phyloP scores from a whole-genome alignment of 257 asterid genomes.

The Primulina tabacum region DNA sequence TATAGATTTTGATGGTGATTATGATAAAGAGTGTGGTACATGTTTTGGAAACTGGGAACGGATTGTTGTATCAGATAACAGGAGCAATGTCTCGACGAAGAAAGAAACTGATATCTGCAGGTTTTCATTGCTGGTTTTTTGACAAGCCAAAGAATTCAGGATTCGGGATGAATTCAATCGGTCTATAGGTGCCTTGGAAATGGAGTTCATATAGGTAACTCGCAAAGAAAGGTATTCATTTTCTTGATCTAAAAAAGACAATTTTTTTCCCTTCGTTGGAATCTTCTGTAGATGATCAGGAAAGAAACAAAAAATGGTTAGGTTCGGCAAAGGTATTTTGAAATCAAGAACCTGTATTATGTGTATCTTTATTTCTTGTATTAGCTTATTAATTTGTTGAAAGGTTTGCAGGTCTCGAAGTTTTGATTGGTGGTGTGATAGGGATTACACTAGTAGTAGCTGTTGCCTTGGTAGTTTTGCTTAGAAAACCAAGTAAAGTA shows the following conservation, averaged over 20 bases:
- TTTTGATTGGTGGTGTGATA: slow-evolving; percentile 41
- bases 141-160: slow-evolving; percentile 45
- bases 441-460: slow-evolving; percentile 30
- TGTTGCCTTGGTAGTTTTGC: slow-evolving; percentile 26
- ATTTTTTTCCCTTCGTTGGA: neutral
- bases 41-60: slow-evolving; percentile 49
- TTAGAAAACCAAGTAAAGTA: slow-evolving; percentile 27
- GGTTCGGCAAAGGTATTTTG: slow-evolving; percentile 31
- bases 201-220: slow-evolving; percentile 41
- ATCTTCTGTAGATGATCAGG: slow-evolving; percentile 33
- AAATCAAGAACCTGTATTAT: neutral
- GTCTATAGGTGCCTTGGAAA: slow-evolving; percentile 51
- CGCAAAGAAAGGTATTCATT: neutral
- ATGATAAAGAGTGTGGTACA: slow-evolving; percentile 32
- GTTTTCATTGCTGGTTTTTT: slow-evolving; percentile 44
- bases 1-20: slow-evolving; percentile 31
- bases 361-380: neutral
- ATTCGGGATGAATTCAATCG: slow-evolving; percentile 46
- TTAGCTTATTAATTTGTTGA: neutral
- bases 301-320: slow-evolving; percentile 19
- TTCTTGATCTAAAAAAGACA: neutral
- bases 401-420: slow-evolving; percentile 39
- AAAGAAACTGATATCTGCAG: slow-evolving; percentile 41
- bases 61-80: slow-evolving; percentile 23
- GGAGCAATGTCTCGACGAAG: slow-evolving; percentile 14